A percentile compares a stretch with the other conserved stretches of the same genome.
Conservation (phyloP, 2,329 filamentous ascomycete genomes). For the Chaetoscypha palmicola region DNA sequence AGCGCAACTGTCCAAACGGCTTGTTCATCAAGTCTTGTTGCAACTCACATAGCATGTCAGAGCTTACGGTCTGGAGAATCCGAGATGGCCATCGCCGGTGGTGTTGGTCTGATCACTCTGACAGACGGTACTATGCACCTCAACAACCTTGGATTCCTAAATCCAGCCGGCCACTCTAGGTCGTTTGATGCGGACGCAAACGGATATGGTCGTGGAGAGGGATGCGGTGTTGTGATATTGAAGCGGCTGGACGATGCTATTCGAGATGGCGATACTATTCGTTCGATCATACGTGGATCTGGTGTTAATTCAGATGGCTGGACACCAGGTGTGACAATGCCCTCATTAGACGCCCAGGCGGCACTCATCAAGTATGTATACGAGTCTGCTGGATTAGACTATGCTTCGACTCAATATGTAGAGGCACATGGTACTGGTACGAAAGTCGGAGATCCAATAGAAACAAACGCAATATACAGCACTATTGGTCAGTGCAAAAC, state of each 20-base stretch:
- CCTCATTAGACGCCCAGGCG: constrained; percentile 38
- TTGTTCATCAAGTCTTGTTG: constrained; percentile 49
- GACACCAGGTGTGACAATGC: constrained; percentile 39
- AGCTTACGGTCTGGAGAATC: constrained; percentile 36
- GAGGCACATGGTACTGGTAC: neutral
- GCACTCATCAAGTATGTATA: constrained; percentile 6
- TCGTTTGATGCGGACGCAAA: constrained; percentile 10
- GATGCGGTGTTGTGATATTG: constrained; percentile 48
- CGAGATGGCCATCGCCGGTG: constrained; percentile 25
- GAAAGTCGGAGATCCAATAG: neutral
- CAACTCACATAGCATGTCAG: constrained; percentile 46
- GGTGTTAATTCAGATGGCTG: constrained; percentile 39
- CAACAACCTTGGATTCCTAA: constrained; percentile 34
- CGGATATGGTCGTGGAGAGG: constrained; percentile 36
- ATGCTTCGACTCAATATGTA: neutral
- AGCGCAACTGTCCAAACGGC: constrained; percentile 52
- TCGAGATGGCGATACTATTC: constrained; percentile 15
- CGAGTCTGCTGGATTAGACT: constrained; percentile 4
- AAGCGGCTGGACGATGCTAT: constrained; percentile 52
- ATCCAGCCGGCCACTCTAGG: constrained; percentile 34
- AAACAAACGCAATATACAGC: neutral
- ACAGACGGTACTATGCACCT: neutral
- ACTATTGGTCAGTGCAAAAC: neutral
- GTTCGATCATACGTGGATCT: constrained; percentile 35
- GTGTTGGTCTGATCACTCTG: constrained; percentile 17